A percentile compares a stretch with the other conserved stretches of the same genome.
phyloP scores from a whole-genome alignment of 208 protist genomes.

The Leishmania guyanensis region DNA sequence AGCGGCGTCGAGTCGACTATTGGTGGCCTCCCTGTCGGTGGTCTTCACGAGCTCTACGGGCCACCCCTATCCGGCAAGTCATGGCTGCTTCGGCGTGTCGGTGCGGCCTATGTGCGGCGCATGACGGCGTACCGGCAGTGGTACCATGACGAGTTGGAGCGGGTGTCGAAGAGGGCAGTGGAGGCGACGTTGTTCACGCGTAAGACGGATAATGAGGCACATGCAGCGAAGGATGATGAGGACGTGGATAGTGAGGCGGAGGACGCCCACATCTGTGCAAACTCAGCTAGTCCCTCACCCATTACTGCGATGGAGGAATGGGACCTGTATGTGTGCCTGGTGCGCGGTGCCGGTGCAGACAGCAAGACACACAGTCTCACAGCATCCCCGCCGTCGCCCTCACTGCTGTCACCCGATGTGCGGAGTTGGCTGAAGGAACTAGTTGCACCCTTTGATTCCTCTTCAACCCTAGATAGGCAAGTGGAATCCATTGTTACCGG shows the following conservation, averaged over 20 bases:
- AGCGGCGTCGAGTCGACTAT: not conserved
- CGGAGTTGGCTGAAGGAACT: not conserved
- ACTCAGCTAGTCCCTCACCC: not conserved
- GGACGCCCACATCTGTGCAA: not conserved
- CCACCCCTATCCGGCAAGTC: slow-evolving; percentile 41
- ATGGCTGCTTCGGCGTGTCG: slow-evolving; percentile 27
- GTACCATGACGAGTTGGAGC: slow-evolving; percentile 18
- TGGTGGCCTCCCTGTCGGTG: slow-evolving; percentile 31
- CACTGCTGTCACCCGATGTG: not conserved
- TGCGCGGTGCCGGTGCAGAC: slow-evolving; percentile 10
- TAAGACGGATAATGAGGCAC: not conserved
- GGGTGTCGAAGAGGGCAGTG: slow-evolving; percentile 3
- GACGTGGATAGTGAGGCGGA: not conserved
- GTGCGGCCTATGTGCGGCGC: slow-evolving; percentile 18
- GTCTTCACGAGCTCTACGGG: slow-evolving; percentile 50
- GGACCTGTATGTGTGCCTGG: slow-evolving; percentile 34
- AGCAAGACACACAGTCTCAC: not conserved
- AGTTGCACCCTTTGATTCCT: not conserved
- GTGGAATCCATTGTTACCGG: not conserved
- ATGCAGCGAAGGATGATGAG: not conserved
- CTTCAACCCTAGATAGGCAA: not conserved
- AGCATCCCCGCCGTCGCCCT: not conserved
- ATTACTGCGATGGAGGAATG: slow-evolving; percentile 16
- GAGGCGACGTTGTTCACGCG: not conserved
- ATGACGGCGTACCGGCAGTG: slow-evolving; percentile 37